Percentiles rank a stretch among this genome's conserved stretches.
Evolutionary conservation across 495 filamentous ascomycete species (phyloP).

Genomic region (Hypoxylon rickii): DNA sequence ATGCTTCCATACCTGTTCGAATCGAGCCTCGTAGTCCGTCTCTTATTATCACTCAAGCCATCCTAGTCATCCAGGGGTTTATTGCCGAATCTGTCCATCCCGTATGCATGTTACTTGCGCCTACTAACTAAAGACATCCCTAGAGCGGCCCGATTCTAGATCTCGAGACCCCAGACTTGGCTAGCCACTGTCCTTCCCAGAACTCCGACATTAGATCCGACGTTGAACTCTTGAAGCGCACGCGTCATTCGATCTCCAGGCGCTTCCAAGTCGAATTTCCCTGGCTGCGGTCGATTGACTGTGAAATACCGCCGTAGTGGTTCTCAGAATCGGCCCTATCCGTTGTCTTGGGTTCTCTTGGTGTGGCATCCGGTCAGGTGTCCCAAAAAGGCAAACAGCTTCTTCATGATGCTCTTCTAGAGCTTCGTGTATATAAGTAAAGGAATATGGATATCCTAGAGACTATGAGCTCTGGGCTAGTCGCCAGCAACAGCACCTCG

Average conservation of each 20-base stretch:
- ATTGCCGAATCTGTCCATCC: conserved; percentile 28
- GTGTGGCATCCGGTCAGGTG: conserved; percentile 19
- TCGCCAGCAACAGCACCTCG: conserved; percentile 33
- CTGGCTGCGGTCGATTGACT: conserved; percentile 13
- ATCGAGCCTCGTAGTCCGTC: conserved; percentile 31
- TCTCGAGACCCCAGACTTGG: conserved; percentile 12
- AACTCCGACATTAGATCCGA: conserved; percentile 1
- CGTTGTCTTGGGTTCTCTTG: conserved; percentile 1
- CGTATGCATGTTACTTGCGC: conserved; percentile 22
- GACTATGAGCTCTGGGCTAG: conserved; percentile 18
- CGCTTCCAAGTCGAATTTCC: conserved; percentile 13
- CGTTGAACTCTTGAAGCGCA: background rate
- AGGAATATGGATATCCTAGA: conserved; percentile 33
- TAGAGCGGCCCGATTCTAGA: conserved; percentile 35
- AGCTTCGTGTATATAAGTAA: conserved; percentile 26
- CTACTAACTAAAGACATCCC: conserved; percentile 9
- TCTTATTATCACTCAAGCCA: conserved; percentile 11
- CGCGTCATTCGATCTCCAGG: conserved; percentile 22
- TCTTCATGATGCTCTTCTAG: conserved; percentile 24
- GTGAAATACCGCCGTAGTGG: conserved; percentile 23
- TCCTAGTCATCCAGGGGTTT: conserved; percentile 10
- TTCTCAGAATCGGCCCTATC: conserved; percentile 33
- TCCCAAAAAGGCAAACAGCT: conserved; percentile 25
- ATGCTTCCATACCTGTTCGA: conserved; percentile 13
- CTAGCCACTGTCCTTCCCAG: conserved; percentile 8